phyloP scores from a whole-genome alignment of 306 rosid species.

The Quercus cerris region DNA sequence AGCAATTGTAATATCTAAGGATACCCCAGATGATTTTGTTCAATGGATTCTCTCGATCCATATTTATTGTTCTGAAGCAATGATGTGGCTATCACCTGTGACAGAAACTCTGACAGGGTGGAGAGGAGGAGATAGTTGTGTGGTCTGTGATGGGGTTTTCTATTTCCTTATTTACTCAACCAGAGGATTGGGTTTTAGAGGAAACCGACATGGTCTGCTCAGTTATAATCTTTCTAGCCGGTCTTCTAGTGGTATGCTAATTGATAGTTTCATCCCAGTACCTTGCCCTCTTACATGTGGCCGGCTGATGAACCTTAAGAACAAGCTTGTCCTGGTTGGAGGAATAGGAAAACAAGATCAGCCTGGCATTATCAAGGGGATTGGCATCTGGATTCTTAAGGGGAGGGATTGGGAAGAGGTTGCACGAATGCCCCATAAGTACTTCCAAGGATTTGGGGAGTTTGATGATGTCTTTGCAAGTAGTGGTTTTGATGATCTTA shows the following conservation, averaged over 20 bases:
- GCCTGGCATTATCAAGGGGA: not conserved
- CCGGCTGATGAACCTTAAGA: not conserved
- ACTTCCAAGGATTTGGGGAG: not conserved
- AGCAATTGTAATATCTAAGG: not conserved
- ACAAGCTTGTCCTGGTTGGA: not conserved
- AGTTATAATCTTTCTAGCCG: not conserved
- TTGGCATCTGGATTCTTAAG: not conserved
- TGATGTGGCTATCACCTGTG: not conserved
- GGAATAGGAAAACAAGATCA: not conserved
- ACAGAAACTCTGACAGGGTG: not conserved
- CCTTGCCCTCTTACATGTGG: not conserved
- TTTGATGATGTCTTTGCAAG: not conserved
- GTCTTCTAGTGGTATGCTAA: not conserved
- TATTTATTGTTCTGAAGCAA: not conserved
- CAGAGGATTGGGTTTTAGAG: not conserved
- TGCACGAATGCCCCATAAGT: not conserved
- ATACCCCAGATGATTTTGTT: not conserved
- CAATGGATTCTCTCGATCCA: not conserved
- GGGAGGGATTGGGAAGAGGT: not conserved
- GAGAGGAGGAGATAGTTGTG: not conserved
- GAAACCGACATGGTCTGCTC: not conserved
- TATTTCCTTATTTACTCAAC: not conserved
- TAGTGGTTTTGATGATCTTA: not conserved
- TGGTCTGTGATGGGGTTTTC: not conserved
- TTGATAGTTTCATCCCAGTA: not conserved